Percentiles rank a stretch among this genome's conserved stretches.
Conservation (phyloP, 805 yeast genomes). For the Zygotorulaspora danielsina region DNA sequence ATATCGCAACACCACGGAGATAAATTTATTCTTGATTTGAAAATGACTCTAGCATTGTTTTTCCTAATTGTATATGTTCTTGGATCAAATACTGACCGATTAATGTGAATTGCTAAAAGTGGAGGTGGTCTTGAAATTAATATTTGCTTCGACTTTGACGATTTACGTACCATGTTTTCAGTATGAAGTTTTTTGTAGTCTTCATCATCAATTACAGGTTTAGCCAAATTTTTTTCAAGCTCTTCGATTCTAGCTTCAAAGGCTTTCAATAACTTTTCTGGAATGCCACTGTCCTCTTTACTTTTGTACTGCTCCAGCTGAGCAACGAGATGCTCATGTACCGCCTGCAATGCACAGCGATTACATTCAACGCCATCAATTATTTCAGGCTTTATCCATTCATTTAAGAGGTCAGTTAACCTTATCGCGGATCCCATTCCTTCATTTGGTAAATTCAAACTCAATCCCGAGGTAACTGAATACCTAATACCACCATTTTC, state of each 20-base stretch:
- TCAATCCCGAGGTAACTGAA: conserved; percentile 70
- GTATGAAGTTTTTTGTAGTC: conserved; percentile 70
- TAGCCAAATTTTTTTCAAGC: conserved; percentile 50
- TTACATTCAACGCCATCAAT: conserved; percentile 94
- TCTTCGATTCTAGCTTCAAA: conserved; percentile 45
- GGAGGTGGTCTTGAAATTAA: conserved; percentile 79
- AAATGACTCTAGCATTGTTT: conserved; percentile 75
- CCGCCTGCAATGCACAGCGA: conserved; percentile 74
- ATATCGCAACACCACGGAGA: conserved; percentile 66
- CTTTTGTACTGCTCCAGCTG: conserved; percentile 35
- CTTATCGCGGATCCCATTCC: conserved; percentile 41
- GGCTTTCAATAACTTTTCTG: conserved; percentile 34
- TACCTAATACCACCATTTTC: conserved; percentile 90
- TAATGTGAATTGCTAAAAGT: conserved; percentile 77
- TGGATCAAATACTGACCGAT: conserved; percentile 90
- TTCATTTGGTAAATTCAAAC: conserved; percentile 60
- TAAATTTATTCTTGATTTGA: conserved; percentile 66
- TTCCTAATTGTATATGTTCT: conserved; percentile 77
- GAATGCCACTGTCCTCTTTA: conserved; percentile 17
- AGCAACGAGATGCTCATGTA: conserved; percentile 45
- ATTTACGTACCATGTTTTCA: conserved; percentile 66
- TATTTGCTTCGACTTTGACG: conserved; percentile 80
- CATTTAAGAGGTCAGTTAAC: conserved; percentile 51
- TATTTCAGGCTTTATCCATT: conserved; percentile 75
- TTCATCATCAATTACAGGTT: conserved; percentile 74